Conservation (phyloP, 192 early-diverging fungal genomes). For the Coemansia sp. region DNA sequence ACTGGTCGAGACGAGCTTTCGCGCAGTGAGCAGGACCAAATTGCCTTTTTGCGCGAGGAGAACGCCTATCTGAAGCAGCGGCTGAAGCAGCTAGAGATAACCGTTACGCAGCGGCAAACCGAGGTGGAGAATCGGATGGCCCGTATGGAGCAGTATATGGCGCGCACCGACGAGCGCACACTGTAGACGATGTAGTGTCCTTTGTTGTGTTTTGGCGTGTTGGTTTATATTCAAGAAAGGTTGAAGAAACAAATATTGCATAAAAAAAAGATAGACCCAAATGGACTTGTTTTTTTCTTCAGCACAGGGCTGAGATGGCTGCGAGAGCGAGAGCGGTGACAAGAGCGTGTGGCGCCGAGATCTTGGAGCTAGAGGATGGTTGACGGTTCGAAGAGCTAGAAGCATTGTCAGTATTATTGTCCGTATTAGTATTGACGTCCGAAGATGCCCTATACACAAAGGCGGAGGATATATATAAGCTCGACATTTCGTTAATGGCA, state of each 20-base stretch:
- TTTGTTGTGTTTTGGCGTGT: background rate
- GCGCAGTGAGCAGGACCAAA: slow-evolving; percentile 28
- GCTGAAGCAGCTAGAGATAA: slow-evolving; percentile 40
- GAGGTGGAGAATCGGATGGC: slow-evolving; percentile 53
- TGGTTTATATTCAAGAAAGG: background rate
- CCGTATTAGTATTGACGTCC: background rate
- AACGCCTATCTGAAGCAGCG: slow-evolving; percentile 37
- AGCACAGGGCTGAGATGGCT: background rate
- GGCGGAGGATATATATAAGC: background rate
- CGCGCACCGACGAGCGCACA: slow-evolving; percentile 12
- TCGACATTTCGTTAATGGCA: slow-evolving; percentile 5
- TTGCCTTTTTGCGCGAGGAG: slow-evolving; percentile 43
- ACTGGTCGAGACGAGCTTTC: slow-evolving; percentile 31
- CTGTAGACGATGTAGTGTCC: background rate
- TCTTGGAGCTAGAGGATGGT: slow-evolving; percentile 5
- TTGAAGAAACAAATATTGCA: background rate
- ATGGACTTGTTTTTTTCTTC: background rate
- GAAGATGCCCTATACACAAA: slow-evolving; percentile 15
- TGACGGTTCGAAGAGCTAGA: background rate
- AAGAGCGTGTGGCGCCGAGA: background rate
- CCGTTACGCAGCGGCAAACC: slow-evolving; percentile 44
- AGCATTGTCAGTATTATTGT: background rate
- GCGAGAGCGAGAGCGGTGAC: background rate
- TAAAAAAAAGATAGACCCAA: background rate
- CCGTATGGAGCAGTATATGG: slow-evolving; percentile 39